A percentile compares a stretch with the other conserved stretches of the same genome.
Evolutionary conservation across 2,329 filamentous ascomycete species (phyloP).

Genomic region (Nannizziopsis arthrosporioides): DNA sequence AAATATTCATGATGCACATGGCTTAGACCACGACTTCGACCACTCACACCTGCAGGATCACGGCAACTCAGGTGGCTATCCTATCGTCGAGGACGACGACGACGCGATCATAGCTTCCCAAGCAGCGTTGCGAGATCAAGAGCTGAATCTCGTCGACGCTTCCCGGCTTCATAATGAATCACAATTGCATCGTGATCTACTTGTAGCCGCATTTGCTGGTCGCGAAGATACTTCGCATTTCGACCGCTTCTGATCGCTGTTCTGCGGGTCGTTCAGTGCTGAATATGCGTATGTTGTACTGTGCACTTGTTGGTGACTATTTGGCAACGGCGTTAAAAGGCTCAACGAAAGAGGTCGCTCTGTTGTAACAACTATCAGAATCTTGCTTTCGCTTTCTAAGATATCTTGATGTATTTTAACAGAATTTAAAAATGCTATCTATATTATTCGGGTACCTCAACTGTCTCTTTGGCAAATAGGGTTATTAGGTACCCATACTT

Average conservation of each 20-base stretch:
- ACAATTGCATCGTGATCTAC: conserved; percentile 31
- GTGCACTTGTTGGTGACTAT: background rate
- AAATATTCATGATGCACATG: conserved; percentile 20
- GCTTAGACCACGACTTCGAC: conserved; percentile 28
- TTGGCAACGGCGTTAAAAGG: too few relatives aligned
- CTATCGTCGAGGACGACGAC: conserved; percentile 32
- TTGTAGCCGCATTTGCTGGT: conserved; percentile 30
- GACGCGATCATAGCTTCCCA: conserved; percentile 28
- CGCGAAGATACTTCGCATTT: conserved; percentile 29
- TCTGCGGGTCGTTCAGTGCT: conserved; percentile 8
- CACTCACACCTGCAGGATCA: conserved; percentile 26
- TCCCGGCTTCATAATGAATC: conserved; percentile 27
- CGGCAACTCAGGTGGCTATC: conserved; percentile 30
- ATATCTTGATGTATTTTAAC: too few relatives aligned
- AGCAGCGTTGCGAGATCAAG: conserved; percentile 26
- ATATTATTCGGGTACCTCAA: too few relatives aligned
- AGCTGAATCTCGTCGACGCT: conserved; percentile 29
- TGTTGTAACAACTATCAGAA: too few relatives aligned
- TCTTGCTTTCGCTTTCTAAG: too few relatives aligned
- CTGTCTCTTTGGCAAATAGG: too few relatives aligned
- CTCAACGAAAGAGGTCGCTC: too few relatives aligned
- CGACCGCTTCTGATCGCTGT: conserved; percentile 14
- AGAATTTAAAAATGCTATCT: too few relatives aligned
- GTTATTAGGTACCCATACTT: background rate
- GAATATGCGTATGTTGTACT: conserved; percentile 6